Evolutionary conservation across 805 yeast genomes (phyloP).

Genomic region (Teunomyces funiuensis): DNA sequence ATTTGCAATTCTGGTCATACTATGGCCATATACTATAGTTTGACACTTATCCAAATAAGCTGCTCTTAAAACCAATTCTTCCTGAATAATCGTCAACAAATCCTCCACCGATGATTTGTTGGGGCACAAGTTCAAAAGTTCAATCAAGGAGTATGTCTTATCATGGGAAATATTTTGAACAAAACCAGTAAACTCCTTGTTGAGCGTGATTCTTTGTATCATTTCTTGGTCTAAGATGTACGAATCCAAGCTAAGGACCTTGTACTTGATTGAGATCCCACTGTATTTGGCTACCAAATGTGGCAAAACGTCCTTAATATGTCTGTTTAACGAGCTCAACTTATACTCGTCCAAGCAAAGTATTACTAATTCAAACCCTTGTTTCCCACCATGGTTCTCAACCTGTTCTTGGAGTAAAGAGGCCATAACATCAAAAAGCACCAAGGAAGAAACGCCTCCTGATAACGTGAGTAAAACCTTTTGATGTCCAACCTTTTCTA

Average conservation of each 20-base stretch:
- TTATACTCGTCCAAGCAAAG: conserved; percentile 46
- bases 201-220: conserved; percentile 32
- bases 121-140: conserved; percentile 40
- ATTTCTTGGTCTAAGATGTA: conserved; percentile 32
- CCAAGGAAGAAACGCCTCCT: conserved; percentile 66
- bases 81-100: conserved; percentile 46
- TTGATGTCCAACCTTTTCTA: conserved; percentile 32
- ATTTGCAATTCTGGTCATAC: conserved; percentile 82
- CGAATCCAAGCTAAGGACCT: conserved; percentile 41
- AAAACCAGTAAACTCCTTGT: conserved; percentile 26
- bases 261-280: conserved; percentile 32
- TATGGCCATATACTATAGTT: conserved; percentile 71
- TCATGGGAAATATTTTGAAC: conserved; percentile 8
- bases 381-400: conserved; percentile 57
- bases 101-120: conserved; percentile 69
- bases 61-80: conserved; percentile 45
- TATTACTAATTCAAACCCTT: conserved; percentile 64
- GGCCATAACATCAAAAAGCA: conserved; percentile 63
- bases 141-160: conserved; percentile 20
- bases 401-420: conserved; percentile 63
- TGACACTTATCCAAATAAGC: conserved; percentile 48
- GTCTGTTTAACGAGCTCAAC: conserved; percentile 15
- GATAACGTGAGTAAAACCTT: conserved; percentile 62
- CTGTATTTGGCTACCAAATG: conserved; percentile 17
- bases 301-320: conserved; percentile 17